phyloP scores from a whole-genome alignment of 2,329 filamentous ascomycete species.

The Grosmannia huntii region DNA sequence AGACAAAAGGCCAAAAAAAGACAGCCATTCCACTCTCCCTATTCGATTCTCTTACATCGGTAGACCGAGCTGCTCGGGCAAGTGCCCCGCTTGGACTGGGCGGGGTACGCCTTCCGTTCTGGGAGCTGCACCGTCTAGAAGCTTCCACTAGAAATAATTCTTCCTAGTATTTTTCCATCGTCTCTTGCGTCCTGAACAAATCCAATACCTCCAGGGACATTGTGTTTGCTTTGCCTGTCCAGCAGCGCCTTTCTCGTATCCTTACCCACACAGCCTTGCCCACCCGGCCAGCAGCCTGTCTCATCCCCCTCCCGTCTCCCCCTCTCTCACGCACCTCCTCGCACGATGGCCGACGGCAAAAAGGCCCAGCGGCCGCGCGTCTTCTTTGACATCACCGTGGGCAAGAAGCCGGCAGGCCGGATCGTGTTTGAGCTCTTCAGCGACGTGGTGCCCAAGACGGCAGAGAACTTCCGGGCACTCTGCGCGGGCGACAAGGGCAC shows the following conservation, averaged over 20 bases:
- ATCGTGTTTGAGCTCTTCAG: constrained; percentile 74
- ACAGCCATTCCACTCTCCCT: no score
- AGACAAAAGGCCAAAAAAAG: no score
- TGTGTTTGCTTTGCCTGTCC: background rate
- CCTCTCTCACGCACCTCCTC: background rate
- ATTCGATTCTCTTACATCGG: background rate
- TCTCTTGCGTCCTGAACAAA: background rate
- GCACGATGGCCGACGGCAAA: constrained; percentile 26
- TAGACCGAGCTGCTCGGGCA: background rate
- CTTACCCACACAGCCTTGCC: background rate
- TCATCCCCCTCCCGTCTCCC: background rate
- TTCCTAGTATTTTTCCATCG: background rate
- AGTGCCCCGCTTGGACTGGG: constrained; percentile 1
- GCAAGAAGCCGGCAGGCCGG: constrained; percentile 58
- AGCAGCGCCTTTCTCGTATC: background rate
- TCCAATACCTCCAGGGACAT: background rate
- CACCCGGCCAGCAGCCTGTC: background rate
- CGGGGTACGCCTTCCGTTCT: background rate
- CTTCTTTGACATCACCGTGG: constrained; percentile 88
- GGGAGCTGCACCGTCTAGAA: constrained; percentile 1
- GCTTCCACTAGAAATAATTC: constrained; percentile 3
- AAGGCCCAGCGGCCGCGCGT: constrained; percentile 58
- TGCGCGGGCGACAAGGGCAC: constrained; percentile 91
- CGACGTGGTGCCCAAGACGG: constrained; percentile 79
- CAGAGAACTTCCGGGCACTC: constrained; percentile 88